phyloP scores from a whole-genome alignment of 768 basidiomycete species.

The Xanthoconium stramineum region DNA sequence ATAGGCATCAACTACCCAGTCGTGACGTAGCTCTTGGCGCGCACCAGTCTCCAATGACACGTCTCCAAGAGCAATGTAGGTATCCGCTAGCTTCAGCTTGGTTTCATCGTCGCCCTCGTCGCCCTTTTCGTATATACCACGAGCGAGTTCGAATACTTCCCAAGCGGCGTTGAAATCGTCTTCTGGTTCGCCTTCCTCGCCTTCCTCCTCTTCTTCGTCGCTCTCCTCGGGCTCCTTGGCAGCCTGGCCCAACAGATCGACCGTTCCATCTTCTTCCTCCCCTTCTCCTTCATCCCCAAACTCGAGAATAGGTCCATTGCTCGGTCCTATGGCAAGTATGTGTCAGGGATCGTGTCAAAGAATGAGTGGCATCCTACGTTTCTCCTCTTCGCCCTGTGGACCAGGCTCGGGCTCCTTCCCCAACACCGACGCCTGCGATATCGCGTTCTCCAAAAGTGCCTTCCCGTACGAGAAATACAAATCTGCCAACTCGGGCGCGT shows the following conservation, averaged over 20 bases:
- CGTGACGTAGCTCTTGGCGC: constrained; percentile 19
- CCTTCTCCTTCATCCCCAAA: constrained; percentile 80
- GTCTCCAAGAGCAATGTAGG: constrained; percentile 87
- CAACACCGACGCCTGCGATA: constrained; percentile 80
- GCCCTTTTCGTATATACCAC: constrained; percentile 78
- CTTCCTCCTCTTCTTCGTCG: constrained; percentile 49
- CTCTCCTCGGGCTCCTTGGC: constrained; percentile 49
- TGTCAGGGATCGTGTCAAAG: neutral
- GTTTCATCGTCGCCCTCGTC: constrained; percentile 54
- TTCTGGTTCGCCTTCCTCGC: constrained; percentile 77
- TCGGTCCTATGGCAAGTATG: constrained; percentile 29
- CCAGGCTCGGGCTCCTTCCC: constrained; percentile 73
- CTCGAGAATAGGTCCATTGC: constrained; percentile 61
- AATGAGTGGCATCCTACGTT: constrained; percentile 22
- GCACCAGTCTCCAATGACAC: constrained; percentile 95
- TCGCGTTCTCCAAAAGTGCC: constrained; percentile 90
- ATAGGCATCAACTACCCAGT: neutral
- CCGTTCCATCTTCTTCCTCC: constrained; percentile 50
- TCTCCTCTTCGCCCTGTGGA: constrained; percentile 39
- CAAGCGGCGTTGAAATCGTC: constrained; percentile 98
- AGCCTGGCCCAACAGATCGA: constrained; percentile 65
- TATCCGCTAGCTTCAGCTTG: constrained; percentile 85
- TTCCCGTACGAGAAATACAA: constrained; percentile 90
- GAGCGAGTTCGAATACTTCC: constrained; percentile 94
- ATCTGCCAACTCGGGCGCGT: constrained; percentile 82